Evolutionary conservation across 2,329 filamentous ascomycete genomes (phyloP), one percentile per base, ranked within the genome.

Genomic region (Diaporthe helianthi): DNA sequence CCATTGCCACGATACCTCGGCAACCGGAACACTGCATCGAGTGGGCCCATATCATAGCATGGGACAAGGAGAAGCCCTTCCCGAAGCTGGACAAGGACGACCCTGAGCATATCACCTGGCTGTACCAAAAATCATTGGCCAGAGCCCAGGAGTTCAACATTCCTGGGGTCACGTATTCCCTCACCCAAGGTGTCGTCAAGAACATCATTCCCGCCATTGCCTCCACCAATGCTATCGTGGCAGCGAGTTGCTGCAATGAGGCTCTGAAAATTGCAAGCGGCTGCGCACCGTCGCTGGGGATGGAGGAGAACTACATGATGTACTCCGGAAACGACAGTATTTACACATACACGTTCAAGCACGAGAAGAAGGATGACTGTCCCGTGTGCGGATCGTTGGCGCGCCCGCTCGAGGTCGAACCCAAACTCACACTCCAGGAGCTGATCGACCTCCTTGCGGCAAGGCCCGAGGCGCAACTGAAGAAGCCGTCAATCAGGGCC

Each of bases 181-280:
- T 98, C 79, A 98, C 97, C 0, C 96, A 99, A 79, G 97, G 96
- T 68, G 97, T 98, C 2, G 93, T 99, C 76, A 99, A 99, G 82
- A 99, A 99, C 81, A 99, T 99, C 80, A 99, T 99, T 71, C 96
- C 96, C 0, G 97, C 96, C 33, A 99, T 99, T 76, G 96, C 96
- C 22, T 97, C 94, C 1, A 99, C 96, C 8, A 99, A 99, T 78
- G 95, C 96, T 69, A 96, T 99, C 75, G 92, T 99, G 73, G 96
- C 96, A 1, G 96, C 95, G 1, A 92, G 93, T 65, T 98, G 95
- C 80, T 98, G 96, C 80, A 98, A 97, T 73, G 96, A 99, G 80
- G 95, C 94, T 1, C 90, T 98, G 82, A 99, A 99, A 82, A 93
- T 99, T 72, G 92, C 92, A 51, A 97, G 93, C 17, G 89, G 86